A percentile compares a stretch with the other conserved stretches of the same genome.
Conservation (phyloP, 495 filamentous ascomycete species). For the Penicillium verhagenii region DNA sequence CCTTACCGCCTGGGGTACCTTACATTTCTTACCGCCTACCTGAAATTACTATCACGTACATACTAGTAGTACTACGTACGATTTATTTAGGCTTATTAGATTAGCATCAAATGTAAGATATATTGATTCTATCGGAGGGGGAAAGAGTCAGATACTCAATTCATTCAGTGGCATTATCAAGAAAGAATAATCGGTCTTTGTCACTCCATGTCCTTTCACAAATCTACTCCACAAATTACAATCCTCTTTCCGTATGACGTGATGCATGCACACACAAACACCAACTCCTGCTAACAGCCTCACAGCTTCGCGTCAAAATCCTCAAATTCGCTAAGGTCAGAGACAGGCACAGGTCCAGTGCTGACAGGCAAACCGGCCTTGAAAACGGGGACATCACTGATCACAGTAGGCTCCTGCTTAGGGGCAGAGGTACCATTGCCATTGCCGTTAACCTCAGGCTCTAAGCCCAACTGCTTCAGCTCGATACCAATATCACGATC, state of each 20-base stretch:
- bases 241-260: not conserved
- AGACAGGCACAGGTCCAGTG: conserved; percentile 66
- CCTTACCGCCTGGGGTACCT: not conserved
- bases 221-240: conserved; percentile 11
- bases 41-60: too few relatives aligned
- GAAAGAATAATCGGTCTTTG: not conserved
- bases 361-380: conserved; percentile 70
- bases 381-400: conserved; percentile 73
- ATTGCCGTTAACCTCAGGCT: conserved; percentile 31
- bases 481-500: conserved; percentile 40
- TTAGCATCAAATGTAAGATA: too few relatives aligned
- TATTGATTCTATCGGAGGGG: too few relatives aligned
- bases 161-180: not conserved
- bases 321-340: conserved; percentile 76
- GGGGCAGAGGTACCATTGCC: conserved; percentile 31
- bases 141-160: not conserved
- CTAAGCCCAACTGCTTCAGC: conserved; percentile 40
- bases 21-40: conserved; percentile 19
- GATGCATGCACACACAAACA: conserved; percentile 9
- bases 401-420: conserved; percentile 42
- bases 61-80: not conserved
- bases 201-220: conserved; percentile 7
- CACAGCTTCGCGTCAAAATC: conserved; percentile 76
- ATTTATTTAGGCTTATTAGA: too few relatives aligned
- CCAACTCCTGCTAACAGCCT: conserved; percentile 50